Conservation (phyloP, 768 basidiomycete species). For the Hortiboletus flavorubellus region DNA sequence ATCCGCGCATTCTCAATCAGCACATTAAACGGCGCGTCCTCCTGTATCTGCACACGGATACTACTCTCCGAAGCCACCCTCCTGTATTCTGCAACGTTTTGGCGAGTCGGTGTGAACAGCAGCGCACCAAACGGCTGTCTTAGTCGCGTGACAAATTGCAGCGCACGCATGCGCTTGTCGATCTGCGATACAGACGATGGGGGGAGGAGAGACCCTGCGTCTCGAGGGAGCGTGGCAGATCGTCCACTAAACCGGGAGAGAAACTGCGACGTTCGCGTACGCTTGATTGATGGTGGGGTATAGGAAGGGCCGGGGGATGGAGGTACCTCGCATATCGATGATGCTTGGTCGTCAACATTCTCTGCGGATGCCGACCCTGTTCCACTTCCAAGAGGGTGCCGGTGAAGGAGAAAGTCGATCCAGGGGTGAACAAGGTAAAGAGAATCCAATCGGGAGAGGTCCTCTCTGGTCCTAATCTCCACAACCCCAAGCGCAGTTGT, state of each 20-base stretch:
- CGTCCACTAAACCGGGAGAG: not conserved
- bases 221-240: not conserved
- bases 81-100: not conserved
- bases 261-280: not conserved
- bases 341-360: not conserved
- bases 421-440: constrained; percentile 14
- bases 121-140: constrained; percentile 5
- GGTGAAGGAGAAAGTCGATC: constrained; percentile 12
- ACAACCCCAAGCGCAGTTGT: constrained; percentile 5
- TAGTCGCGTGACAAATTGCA: not conserved
- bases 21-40: not conserved
- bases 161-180: not conserved
- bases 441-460: constrained; percentile 1
- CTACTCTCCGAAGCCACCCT: constrained; percentile 12
- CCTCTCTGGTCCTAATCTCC: constrained; percentile 1
- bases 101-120: not conserved
- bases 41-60: constrained; percentile 8
- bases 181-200: not conserved
- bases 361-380: not conserved
- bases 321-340: not conserved
- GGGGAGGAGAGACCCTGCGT: not conserved
- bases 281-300: not conserved
- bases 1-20: not conserved
- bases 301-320: not conserved
- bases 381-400: not conserved